phyloP scores from a whole-genome alignment of 2,329 filamentous ascomycete species.

The Diplodia corticola region DNA sequence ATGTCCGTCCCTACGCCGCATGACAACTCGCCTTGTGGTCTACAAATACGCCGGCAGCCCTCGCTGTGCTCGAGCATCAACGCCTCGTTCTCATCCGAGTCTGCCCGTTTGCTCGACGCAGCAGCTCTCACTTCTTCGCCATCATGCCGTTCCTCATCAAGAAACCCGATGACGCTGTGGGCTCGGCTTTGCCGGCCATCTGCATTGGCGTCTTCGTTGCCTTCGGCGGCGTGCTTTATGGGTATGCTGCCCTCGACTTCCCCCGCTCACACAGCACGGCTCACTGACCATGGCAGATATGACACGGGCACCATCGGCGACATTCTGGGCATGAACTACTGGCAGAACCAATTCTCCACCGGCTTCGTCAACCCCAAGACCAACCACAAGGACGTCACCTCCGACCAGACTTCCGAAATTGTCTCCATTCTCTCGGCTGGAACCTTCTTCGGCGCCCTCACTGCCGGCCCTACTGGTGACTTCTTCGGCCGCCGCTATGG shows the following conservation, averaged over 20 bases:
- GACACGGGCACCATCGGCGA: conserved; percentile 50
- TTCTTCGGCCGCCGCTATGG: conserved; percentile 68
- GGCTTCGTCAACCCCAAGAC: conserved; percentile 42
- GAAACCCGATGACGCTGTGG: conserved; percentile 73
- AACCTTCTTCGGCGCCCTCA: conserved; percentile 72
- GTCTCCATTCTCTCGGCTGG: conserved; percentile 83
- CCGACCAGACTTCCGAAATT: conserved; percentile 66
- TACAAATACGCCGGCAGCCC: not conserved
- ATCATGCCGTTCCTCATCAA: conserved; percentile 48
- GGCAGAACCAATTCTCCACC: conserved; percentile 61
- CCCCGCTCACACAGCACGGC: not conserved
- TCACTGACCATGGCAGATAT: conserved; percentile 33
- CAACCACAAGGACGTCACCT: conserved; percentile 36
- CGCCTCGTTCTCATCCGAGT: not conserved
- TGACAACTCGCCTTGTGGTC: not conserved
- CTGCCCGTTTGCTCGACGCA: not conserved
- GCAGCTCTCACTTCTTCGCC: not conserved
- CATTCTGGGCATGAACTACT: conserved; percentile 70
- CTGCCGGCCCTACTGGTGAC: conserved; percentile 71
- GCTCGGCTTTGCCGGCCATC: conserved; percentile 46
- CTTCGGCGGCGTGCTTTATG: conserved; percentile 47
- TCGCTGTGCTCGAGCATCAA: not conserved
- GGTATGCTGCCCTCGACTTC: conserved; percentile 29
- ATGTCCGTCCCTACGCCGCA: not conserved
- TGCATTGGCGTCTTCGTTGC: conserved; percentile 47